Conservation (phyloP, 2,329 filamentous ascomycete genomes). For the Xylariales sp. region DNA sequence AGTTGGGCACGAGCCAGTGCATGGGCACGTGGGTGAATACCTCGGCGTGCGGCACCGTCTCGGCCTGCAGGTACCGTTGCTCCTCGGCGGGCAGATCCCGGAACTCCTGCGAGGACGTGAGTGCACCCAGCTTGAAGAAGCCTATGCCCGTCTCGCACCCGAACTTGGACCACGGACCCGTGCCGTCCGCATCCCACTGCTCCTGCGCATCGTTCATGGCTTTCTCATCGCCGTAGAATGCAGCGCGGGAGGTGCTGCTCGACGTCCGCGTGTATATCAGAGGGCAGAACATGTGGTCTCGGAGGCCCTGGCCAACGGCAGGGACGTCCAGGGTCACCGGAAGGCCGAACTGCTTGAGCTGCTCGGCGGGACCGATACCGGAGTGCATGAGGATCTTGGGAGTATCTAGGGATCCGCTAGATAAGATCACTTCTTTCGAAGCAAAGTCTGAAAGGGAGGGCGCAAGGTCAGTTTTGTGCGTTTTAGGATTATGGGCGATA, state of each 20-base stretch:
- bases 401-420: slow-evolving; percentile 34
- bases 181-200: slow-evolving; percentile 41
- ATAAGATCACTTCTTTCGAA: slow-evolving; percentile 38
- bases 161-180: slow-evolving; percentile 33
- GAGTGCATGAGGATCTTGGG: slow-evolving; percentile 41
- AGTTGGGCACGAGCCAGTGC: slow-evolving; percentile 35
- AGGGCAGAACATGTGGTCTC: slow-evolving; percentile 34
- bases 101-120: slow-evolving; percentile 42
- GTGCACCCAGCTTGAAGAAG: slow-evolving; percentile 36
- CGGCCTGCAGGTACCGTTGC: slow-evolving; percentile 38
- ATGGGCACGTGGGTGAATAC: slow-evolving; percentile 41
- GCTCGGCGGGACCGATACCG: slow-evolving; percentile 32
- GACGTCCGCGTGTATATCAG: slow-evolving; percentile 34
- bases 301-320: slow-evolving; percentile 33
- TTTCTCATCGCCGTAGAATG: slow-evolving; percentile 38
- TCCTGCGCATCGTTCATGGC: slow-evolving; percentile 39
- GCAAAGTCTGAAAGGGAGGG: slow-evolving; percentile 18
- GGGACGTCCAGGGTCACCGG: slow-evolving; percentile 28
- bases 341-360: slow-evolving; percentile 29
- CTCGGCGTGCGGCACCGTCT: slow-evolving; percentile 55
- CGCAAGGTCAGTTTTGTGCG: not conserved
- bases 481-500: slow-evolving; percentile 35
- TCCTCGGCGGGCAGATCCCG: slow-evolving; percentile 37
- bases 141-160: slow-evolving; percentile 35
- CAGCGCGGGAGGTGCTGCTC: slow-evolving; percentile 34